These are phyloP conservation scores for Phytophthora capsici DNA, from an alignment of 352 stramenopile genomes.

Conservation along the genomic window DNA sequence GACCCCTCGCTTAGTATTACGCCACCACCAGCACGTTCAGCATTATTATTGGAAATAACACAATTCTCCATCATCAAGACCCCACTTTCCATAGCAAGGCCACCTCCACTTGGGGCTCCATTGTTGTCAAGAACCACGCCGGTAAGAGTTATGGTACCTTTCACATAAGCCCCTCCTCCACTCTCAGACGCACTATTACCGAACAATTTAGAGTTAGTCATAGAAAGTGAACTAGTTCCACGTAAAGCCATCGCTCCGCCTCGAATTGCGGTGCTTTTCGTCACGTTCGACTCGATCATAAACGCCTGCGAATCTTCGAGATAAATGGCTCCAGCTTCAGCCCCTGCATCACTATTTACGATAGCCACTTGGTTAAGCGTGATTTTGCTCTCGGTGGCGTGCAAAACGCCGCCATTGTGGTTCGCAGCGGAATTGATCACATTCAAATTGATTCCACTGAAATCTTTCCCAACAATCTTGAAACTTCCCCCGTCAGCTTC, in stretches of 20 bases:
- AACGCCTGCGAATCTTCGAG: constrained; percentile 20
- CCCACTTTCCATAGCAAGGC: constrained; percentile 27
- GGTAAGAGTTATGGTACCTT: constrained; percentile 16
- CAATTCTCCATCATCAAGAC: constrained; percentile 18
- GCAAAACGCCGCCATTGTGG: constrained; percentile 37
- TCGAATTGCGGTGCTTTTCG: constrained; percentile 21
- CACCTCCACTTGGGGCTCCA: constrained; percentile 24
- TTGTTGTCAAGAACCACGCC: constrained; percentile 15
- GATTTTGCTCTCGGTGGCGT: constrained; percentile 19
- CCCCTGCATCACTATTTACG: constrained; percentile 11
- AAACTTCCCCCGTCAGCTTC: constrained; percentile 33
- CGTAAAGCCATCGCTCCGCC: constrained; percentile 38
- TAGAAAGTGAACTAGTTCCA: constrained; percentile 14
- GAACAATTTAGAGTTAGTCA: constrained; percentile 3
- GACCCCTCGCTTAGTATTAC: constrained; percentile 17
- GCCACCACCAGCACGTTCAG: constrained; percentile 18
- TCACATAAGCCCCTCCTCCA: constrained; percentile 26
- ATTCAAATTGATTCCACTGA: constrained; percentile 30
- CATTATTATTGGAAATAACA: constrained; percentile 18
- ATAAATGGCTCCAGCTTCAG: constrained; percentile 43
- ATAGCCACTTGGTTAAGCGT: constrained; percentile 24
- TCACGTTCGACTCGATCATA: constrained; percentile 33
- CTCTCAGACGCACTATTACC: constrained; percentile 30
- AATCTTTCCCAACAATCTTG: constrained; percentile 15
- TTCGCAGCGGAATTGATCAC: constrained; percentile 10